phyloP scores from a whole-genome alignment of 2,329 filamentous ascomycete genomes.

The Fusarium sacchari region DNA sequence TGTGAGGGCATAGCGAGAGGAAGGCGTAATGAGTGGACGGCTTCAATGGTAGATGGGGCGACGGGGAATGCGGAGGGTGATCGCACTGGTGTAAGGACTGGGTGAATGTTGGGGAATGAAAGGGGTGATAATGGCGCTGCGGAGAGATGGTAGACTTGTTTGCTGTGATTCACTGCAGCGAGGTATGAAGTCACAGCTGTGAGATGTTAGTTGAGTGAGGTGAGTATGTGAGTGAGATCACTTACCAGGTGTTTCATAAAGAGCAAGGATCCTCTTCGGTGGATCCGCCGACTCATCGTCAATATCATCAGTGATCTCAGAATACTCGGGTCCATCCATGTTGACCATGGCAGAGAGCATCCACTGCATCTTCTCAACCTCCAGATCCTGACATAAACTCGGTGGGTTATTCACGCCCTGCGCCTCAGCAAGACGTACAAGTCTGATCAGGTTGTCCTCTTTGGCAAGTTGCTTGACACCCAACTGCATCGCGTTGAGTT shows the following conservation, averaged over 20 bases:
- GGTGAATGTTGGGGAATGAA: conserved; percentile 53
- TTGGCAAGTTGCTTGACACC: conserved; percentile 6
- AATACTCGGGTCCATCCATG: conserved; percentile 44
- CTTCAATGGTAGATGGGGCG: conserved; percentile 56
- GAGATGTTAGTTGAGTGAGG: not conserved
- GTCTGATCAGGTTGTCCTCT: conserved; percentile 14
- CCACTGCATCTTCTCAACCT: conserved; percentile 67
- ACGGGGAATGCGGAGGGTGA: conserved; percentile 51
- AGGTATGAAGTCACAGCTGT: conserved; percentile 27
- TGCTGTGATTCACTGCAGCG: conserved; percentile 18
- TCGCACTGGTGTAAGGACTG: conserved; percentile 52
- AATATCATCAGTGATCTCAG: conserved; percentile 3
- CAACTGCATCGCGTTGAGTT: conserved; percentile 13
- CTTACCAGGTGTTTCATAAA: conserved; percentile 31
- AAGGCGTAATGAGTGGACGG: conserved; percentile 64
- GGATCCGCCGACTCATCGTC: conserved; percentile 39
- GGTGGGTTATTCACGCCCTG: not conserved
- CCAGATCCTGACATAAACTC: conserved; percentile 43
- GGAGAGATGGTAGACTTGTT: conserved; percentile 28
- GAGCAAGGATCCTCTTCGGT: conserved; percentile 23
- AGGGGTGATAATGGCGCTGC: conserved; percentile 39
- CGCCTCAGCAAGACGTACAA: conserved; percentile 10
- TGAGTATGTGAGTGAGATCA: accelerated
- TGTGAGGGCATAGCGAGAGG: conserved; percentile 65
- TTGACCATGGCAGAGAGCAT: conserved; percentile 67